These are phyloP conservation scores for Sphaerulina populicola DNA, from an alignment of 2,329 filamentous ascomycete species.

Conservation along the genomic window DNA sequence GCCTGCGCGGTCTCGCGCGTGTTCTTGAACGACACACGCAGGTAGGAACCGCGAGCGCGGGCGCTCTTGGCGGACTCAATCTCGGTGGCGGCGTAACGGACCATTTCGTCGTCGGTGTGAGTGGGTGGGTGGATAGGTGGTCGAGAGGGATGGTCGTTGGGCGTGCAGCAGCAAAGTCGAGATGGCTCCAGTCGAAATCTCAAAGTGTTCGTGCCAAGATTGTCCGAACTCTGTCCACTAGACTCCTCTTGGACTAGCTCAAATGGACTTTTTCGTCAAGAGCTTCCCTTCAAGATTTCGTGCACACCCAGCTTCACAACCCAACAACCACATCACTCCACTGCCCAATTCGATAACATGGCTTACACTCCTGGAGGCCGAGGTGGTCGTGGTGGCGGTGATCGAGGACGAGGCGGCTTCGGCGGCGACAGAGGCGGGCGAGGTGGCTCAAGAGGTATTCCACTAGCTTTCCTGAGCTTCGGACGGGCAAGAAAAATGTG, in stretches of 20 bases:
- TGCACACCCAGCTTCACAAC: background rate
- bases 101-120: conserved; percentile 18
- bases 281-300: background rate
- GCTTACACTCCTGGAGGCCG: conserved; percentile 43
- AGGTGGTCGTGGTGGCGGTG: conserved; percentile 31
- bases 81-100: conserved; percentile 91
- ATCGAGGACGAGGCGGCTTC: conserved; percentile 25
- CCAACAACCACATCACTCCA: background rate
- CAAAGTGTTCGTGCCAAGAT: background rate
- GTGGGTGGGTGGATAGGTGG: no score
- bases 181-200: background rate
- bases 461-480: background rate
- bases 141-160: conserved; percentile 24
- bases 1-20: conserved; percentile 98
- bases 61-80: conserved; percentile 87
- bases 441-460: conserved; percentile 17
- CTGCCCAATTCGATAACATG: conserved; percentile 26
- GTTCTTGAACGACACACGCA: conserved; percentile 99
- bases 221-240: background rate
- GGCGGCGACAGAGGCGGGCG: conserved; percentile 25
- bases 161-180: conserved; percentile 1
- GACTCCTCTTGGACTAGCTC: no score
- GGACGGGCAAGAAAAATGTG: background rate
- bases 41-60: conserved; percentile 95
- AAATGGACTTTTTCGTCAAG: background rate